phyloP scores from a whole-genome alignment of 495 filamentous ascomycete species.

The Pseudevernia furfuracea region DNA sequence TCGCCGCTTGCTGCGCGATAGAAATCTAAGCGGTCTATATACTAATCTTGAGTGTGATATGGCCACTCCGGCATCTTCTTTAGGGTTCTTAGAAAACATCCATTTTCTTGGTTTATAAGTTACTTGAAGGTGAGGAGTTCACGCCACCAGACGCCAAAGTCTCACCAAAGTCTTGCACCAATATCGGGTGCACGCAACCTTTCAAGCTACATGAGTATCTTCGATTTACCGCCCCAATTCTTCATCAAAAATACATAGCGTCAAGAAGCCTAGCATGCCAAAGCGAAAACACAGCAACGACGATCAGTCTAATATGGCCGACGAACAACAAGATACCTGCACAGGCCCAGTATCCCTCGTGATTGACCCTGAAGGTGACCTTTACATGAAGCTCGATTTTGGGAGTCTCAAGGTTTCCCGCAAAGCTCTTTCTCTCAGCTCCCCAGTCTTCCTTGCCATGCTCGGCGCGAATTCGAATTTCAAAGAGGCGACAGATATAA shows the following conservation, averaged over 20 bases:
- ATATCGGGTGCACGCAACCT: not conserved
- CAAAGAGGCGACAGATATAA: constrained; percentile 3
- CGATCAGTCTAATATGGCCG: not conserved
- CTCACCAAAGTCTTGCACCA: not conserved
- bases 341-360: not conserved
- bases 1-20: not conserved
- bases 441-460: not conserved
- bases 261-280: not conserved
- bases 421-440: not conserved
- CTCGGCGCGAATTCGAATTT: constrained; percentile 1
- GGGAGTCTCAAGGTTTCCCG: not conserved
- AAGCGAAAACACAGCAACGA: not conserved
- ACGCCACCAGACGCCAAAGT: not conserved
- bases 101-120: no score
- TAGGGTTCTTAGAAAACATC: no score
- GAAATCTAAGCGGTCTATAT: not conserved
- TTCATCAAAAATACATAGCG: not conserved
- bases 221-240: not conserved
- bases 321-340: not conserved
- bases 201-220: not conserved
- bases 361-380: constrained; percentile 7
- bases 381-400: not conserved
- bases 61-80: not conserved
- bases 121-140: not conserved
- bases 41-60: not conserved